Percentiles rank a stretch among this genome's conserved stretches.
phyloP scores from a whole-genome alignment of 169 alveolate genomes.

The Cryptosporidium parvum region DNA sequence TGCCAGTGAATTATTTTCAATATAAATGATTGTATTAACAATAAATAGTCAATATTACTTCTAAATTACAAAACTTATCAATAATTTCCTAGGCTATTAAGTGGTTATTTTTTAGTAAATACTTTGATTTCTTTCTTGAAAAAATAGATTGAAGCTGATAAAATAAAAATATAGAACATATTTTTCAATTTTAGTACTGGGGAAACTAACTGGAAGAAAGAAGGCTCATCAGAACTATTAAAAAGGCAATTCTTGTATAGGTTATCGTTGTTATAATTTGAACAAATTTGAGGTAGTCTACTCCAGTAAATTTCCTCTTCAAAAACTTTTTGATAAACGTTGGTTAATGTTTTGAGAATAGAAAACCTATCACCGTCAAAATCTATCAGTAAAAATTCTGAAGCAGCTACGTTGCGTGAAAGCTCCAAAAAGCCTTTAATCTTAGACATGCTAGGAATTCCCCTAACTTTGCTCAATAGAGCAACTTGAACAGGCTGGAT shows the following conservation, averaged over 20 bases:
- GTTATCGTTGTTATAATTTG: conserved; percentile 28
- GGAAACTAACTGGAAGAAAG: neutral
- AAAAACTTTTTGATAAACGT: conserved; percentile 10
- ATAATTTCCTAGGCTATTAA: neutral
- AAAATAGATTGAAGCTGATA: neutral
- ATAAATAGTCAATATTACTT: neutral
- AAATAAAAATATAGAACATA: neutral
- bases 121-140: neutral
- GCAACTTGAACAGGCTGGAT: conserved; percentile 52
- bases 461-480: neutral
- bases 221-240: neutral
- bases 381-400: conserved; percentile 30
- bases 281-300: conserved; percentile 31
- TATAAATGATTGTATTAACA: neutral
- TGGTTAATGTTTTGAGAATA: neutral
- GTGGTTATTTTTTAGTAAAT: neutral
- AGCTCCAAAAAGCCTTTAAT: conserved; percentile 59
- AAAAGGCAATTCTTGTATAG: conserved; percentile 53
- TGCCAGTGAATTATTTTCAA: conserved; percentile 61
- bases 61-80: neutral
- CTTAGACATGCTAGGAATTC: conserved; percentile 35
- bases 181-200: neutral
- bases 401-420: neutral
- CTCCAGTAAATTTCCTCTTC: conserved; percentile 60
- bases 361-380: conserved; percentile 61